phyloP scores from a whole-genome alignment of 2,329 filamentous ascomycete species.

The Tolypocladium paradoxum region DNA sequence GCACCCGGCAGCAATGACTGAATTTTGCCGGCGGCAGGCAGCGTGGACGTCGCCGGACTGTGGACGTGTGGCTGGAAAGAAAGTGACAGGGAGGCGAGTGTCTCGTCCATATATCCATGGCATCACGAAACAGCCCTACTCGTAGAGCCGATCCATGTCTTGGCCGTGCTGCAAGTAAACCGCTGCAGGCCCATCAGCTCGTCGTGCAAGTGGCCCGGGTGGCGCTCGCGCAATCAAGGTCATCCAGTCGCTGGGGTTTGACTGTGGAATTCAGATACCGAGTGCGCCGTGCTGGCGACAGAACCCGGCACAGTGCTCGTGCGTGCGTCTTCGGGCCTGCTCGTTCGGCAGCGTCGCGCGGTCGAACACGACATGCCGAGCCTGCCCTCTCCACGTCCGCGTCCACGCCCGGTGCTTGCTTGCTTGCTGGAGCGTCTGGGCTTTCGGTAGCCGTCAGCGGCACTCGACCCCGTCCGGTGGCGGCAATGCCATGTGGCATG shows the following conservation, averaged over 20 bases:
- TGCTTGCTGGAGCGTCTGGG: neutral
- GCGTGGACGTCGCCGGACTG: too few relatives aligned
- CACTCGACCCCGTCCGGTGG: neutral
- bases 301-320: too few relatives aligned
- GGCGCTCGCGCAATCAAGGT: neutral
- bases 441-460: neutral
- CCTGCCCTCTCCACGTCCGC: neutral
- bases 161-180: neutral
- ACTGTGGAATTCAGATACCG: neutral
- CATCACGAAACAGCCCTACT: too few relatives aligned
- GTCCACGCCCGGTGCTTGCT: neutral
- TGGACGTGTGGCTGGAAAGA: too few relatives aligned
- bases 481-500: conserved; percentile 1
- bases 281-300: too few relatives aligned
- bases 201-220: neutral
- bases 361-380: neutral
- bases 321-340: too few relatives aligned
- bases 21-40: neutral
- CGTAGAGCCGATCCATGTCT: neutral
- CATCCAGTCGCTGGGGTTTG: neutral
- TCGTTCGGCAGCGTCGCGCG: neutral
- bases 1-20: too few relatives aligned
- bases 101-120: too few relatives aligned
- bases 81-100: too few relatives aligned
- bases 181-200: neutral